These are phyloP conservation scores for Medakamo hakoo DNA, from an alignment of 139 green algal species.

Conservation along the genomic window DNA sequence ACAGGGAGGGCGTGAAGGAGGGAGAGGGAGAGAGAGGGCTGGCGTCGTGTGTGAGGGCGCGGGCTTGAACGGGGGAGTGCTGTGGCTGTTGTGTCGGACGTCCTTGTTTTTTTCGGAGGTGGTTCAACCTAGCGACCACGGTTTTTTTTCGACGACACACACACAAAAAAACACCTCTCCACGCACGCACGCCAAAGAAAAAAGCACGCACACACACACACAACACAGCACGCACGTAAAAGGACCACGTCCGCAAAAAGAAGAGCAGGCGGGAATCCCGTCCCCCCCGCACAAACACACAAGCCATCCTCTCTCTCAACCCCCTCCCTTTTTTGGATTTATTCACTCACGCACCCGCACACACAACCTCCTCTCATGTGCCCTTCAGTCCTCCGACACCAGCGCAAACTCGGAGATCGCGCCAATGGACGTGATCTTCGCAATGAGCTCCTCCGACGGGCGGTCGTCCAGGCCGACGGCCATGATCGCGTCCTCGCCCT, in stretches of 20 bases:
- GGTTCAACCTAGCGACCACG: no score
- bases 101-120: background rate
- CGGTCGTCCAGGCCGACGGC: constrained; percentile 77
- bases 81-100: no score
- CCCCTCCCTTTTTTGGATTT: background rate
- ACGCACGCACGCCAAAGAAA: background rate
- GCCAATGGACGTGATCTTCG: constrained; percentile 15
- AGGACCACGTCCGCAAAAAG: background rate
- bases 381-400: constrained; percentile 10
- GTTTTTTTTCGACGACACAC: background rate
- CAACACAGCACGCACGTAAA: background rate
- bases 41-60: no score
- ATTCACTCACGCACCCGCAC: background rate
- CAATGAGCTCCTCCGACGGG: constrained; percentile 21
- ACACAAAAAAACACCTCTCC: background rate
- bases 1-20: no score
- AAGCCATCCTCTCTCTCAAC: background rate
- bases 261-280: background rate
- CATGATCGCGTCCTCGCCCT: constrained; percentile 69
- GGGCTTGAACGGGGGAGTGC: no score
- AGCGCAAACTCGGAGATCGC: constrained; percentile 27
- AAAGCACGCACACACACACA: background rate
- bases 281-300: background rate
- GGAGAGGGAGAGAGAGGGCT: background rate
- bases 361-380: background rate